Percentiles rank a stretch among this genome's conserved stretches.
Conservation (phyloP, 2,329 filamentous ascomycete genomes). For the Stagonosporopsis tanaceti region DNA sequence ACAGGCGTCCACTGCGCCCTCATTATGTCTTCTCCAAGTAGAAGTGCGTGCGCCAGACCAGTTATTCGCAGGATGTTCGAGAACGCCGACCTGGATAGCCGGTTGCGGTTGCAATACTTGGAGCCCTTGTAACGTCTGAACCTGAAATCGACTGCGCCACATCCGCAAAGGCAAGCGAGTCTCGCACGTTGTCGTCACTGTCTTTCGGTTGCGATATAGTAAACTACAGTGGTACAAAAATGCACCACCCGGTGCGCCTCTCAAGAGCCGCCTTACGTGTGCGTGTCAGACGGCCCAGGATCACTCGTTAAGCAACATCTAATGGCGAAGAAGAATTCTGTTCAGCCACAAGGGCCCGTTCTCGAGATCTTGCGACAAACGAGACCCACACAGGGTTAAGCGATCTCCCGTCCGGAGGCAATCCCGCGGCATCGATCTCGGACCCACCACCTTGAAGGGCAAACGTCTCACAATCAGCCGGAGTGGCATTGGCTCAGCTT, state of each 20-base stretch:
- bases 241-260: not conserved
- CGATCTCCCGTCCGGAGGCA: conserved; percentile 28
- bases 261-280: not conserved
- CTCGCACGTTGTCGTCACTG: conserved; percentile 2
- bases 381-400: conserved; percentile 10
- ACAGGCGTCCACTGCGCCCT: not conserved
- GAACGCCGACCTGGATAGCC: conserved; percentile 1
- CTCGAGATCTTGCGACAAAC: conserved; percentile 7
- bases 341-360: conserved; percentile 11
- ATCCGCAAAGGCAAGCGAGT: not conserved
- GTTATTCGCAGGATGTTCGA: not conserved
- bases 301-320: not conserved
- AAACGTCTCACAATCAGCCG: conserved; percentile 17
- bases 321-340: not conserved
- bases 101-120: not conserved
- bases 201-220: not conserved
- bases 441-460: conserved; percentile 17
- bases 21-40: not conserved
- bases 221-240: not conserved
- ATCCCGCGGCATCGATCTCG: conserved; percentile 21
- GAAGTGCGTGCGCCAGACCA: not conserved
- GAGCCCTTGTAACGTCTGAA: not conserved
- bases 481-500: conserved; percentile 10
- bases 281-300: not conserved
- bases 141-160: conserved; percentile 4